Percentiles rank a stretch among this genome's conserved stretches.
phyloP scores from a whole-genome alignment of 805 yeast species.

The Monosporozyma unispora region DNA sequence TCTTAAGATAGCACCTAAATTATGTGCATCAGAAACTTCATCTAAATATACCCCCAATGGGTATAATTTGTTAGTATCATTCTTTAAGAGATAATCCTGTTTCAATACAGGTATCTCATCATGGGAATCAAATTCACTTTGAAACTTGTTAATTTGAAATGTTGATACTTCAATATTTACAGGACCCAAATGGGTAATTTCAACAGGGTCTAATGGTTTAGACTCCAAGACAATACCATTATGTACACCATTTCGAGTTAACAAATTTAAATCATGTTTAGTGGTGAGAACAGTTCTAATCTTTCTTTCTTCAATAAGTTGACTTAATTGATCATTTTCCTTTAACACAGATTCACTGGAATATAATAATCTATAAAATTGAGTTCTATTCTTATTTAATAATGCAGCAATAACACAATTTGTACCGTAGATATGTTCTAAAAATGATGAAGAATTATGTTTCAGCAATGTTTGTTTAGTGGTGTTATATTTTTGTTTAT shows the following conservation, averaged over 20 bases:
- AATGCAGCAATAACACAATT: conserved; percentile 69
- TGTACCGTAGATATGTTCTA: conserved; percentile 70
- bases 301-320: conserved; percentile 26
- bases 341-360: background rate
- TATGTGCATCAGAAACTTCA: conserved; percentile 79
- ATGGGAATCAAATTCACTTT: conserved; percentile 12
- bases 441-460: conserved; percentile 36
- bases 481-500: background rate
- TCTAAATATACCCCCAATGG: conserved; percentile 74
- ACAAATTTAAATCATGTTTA: conserved; percentile 44
- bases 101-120: conserved; percentile 2
- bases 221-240: conserved; percentile 73
- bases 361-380: conserved; percentile 43
- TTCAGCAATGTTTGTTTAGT: background rate
- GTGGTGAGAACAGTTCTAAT: conserved; percentile 41
- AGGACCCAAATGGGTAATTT: conserved; percentile 26
- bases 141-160: conserved; percentile 8
- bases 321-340: conserved; percentile 33
- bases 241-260: conserved; percentile 65
- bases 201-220: conserved; percentile 28
- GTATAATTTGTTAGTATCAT: conserved; percentile 18
- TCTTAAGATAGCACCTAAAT: conserved; percentile 74
- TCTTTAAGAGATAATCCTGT: background rate
- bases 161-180: conserved; percentile 14
- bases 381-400: conserved; percentile 42